Percentiles rank a stretch among this genome's conserved stretches.
Evolutionary conservation across 2,329 filamentous ascomycete species (phyloP).

Genomic region (Mariannaea elegans): DNA sequence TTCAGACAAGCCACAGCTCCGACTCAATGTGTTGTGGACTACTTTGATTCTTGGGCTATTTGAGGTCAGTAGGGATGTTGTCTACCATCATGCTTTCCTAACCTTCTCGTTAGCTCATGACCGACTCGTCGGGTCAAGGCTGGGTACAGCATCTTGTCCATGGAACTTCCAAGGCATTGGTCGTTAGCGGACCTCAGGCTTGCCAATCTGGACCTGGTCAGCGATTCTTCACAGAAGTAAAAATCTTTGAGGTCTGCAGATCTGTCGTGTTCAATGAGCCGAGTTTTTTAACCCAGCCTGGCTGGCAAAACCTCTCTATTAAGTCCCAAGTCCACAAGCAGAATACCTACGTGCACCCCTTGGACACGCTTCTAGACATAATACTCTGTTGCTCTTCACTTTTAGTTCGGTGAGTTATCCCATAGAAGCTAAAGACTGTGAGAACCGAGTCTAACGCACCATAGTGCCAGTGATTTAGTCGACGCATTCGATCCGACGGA

Average conservation of each 20-base stretch:
- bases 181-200: constrained; percentile 40
- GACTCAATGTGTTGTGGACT: constrained; percentile 42
- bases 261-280: constrained; percentile 44
- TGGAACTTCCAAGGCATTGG: constrained; percentile 44
- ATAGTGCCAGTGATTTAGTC: constrained; percentile 20
- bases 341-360: rapidly evolving
- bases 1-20: neutral
- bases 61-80: constrained; percentile 35
- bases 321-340: neutral
- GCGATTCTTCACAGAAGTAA: constrained; percentile 43
- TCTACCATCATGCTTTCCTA: neutral
- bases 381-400: constrained; percentile 44
- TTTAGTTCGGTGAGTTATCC: constrained; percentile 41
- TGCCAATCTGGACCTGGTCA: constrained; percentile 35
- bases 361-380: constrained; percentile 43
- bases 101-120: constrained; percentile 40
- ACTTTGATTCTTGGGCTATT: constrained; percentile 47
- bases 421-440: neutral
- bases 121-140: constrained; percentile 42
- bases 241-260: constrained; percentile 45
- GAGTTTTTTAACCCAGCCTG: constrained; percentile 35
- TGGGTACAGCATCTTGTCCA: constrained; percentile 48
- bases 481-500: rapidly evolving
- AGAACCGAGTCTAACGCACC: neutral
- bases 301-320: constrained; percentile 32